Conservation (phyloP, 306 rosid species). For the Rubus parviflorus region DNA sequence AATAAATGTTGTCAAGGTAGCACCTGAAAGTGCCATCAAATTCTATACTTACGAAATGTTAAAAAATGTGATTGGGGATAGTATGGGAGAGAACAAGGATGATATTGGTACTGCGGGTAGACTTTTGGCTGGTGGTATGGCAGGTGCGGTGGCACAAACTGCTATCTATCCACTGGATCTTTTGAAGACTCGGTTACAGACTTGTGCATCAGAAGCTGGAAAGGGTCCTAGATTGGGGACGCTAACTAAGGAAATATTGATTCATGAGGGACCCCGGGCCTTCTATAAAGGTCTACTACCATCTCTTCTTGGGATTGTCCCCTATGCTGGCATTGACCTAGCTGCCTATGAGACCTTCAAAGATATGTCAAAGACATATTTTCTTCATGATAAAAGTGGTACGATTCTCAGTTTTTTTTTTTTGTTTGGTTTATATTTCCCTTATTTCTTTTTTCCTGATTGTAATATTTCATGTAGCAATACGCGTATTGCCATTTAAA, state of each 20-base stretch:
- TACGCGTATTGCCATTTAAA: conserved; percentile 12
- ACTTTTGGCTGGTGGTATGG: conserved; percentile 80
- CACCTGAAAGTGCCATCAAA: conserved; percentile 94
- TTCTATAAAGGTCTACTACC: conserved; percentile 89
- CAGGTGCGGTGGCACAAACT: conserved; percentile 94
- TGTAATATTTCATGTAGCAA: conserved; percentile 1
- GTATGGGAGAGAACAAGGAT: conserved; percentile 48
- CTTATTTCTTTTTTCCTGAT: background rate
- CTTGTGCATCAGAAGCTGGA: conserved; percentile 58
- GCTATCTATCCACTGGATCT: conserved; percentile 91
- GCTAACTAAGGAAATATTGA: conserved; percentile 76
- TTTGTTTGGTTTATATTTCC: background rate
- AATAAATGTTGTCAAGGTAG: conserved; percentile 87
- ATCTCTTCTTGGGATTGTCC: conserved; percentile 89
- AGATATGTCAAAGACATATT: conserved; percentile 81
- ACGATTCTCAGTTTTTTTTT: conserved; percentile 11
- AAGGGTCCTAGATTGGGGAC: conserved; percentile 58
- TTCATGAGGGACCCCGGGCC: conserved; percentile 89
- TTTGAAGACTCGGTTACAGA: conserved; percentile 85
- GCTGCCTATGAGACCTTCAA: conserved; percentile 88
- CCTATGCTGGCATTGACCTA: conserved; percentile 95
- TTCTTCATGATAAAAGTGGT: conserved; percentile 67
- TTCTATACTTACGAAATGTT: conserved; percentile 79
- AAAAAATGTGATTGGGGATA: conserved; percentile 52
- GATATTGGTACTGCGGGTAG: conserved; percentile 69